Evolutionary conservation across 306 rosid genomes (phyloP), one percentile per base, ranked within the genome.

Genomic region (Pterocarpus santalinus): DNA sequence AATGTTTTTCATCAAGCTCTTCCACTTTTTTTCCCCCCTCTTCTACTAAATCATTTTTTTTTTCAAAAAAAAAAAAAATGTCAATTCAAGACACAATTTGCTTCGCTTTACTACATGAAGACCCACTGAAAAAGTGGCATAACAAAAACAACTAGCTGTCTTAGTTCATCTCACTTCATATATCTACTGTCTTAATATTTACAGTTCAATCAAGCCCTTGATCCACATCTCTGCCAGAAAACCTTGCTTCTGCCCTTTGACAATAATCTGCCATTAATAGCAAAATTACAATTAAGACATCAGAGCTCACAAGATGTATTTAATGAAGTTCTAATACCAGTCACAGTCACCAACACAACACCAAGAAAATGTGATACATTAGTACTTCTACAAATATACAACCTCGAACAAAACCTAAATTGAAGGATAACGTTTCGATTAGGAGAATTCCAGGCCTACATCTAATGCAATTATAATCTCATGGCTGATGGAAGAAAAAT

Each of bases 251-350:
- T 22, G 74, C 67, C 57, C 63, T 15, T 56, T 68, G 78, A 78
- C 53, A 53, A 6, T 60, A 32, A 86, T 86, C 89, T 86, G 89
- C 77, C 78, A 84, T 69, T 8, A 62, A 80, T 36, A 80, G 47
- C 36, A 75, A 68, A 57, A 43, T 33, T 33, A 46, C 74, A 57
- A 16, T 38, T 3, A 61, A 51, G 44, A 76, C 61, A 74, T 80
- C 61, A 78, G 57, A 61, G 16, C 58, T 41, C 60, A 30, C 1
- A 9, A 78, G 3, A 77, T 30, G 35, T 39, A 28, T 73, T 39
- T 58, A 33, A 73, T 44, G 73, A 61, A 44, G 30, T 30, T 41
- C 2, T 4, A 28, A 30, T 3, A 7, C 2, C 61, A 47, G 3
- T 30, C 66, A 55, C 35, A 43, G 28, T 41, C 16, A 3, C 28